A percentile compares a stretch with the other conserved stretches of the same genome.
phyloP scores from a whole-genome alignment of 202 grass and related monocot genomes.

The Schoenoplectus tabernaemontani region DNA sequence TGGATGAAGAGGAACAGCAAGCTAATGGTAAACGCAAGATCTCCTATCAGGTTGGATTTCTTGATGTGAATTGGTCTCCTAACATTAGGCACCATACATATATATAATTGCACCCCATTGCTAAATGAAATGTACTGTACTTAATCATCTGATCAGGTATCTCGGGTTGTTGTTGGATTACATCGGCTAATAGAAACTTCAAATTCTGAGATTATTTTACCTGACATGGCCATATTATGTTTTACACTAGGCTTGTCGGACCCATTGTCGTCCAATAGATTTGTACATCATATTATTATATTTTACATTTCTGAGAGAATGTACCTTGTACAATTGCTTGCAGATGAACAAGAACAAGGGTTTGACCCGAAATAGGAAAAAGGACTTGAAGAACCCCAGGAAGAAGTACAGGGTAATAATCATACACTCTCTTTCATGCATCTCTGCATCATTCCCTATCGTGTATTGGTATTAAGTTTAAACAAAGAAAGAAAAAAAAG shows the following conservation, averaged over 20 bases:
- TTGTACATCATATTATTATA: too few relatives aligned
- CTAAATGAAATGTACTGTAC: background rate
- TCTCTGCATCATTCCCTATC: background rate
- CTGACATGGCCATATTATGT: background rate
- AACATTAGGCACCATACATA: background rate
- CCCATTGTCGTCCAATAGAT: too few relatives aligned
- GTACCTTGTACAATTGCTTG: background rate
- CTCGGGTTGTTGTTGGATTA: background rate
- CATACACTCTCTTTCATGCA: background rate
- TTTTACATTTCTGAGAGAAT: background rate
- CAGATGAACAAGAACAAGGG: slow-evolving; percentile 96
- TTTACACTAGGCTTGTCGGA: background rate
- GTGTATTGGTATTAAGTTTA: background rate
- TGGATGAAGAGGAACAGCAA: slow-evolving; percentile 47
- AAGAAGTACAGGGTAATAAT: slow-evolving; percentile 92
- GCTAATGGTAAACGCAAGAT: slow-evolving; percentile 87
- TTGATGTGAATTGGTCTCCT: background rate
- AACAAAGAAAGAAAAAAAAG: background rate
- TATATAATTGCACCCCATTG: background rate
- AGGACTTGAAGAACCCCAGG: slow-evolving; percentile 69
- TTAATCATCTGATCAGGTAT: background rate
- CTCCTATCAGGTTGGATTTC: slow-evolving; percentile 58
- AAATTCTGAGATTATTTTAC: too few relatives aligned
- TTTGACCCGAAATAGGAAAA: slow-evolving; percentile 75
- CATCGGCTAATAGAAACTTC: too few relatives aligned